phyloP scores from a whole-genome alignment of 805 yeast species.

The Suhomyces sp. region DNA sequence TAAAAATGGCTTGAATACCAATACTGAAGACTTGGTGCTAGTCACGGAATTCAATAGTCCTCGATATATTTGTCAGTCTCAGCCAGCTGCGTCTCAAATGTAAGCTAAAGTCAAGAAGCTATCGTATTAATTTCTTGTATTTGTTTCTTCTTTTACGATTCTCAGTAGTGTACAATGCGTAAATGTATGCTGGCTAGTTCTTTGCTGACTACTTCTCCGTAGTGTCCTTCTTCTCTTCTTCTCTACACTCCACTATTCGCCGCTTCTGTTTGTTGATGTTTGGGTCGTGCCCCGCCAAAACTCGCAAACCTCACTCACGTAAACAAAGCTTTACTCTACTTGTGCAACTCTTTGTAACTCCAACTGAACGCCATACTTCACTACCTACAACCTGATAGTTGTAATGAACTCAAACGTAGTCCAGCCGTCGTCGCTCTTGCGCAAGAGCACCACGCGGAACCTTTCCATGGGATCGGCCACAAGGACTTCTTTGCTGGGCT shows the following conservation, averaged over 20 bases:
- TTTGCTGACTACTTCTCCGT: neutral
- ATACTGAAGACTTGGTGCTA: neutral
- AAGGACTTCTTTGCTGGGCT: slow-evolving; percentile 17
- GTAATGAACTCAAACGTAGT: slow-evolving; percentile 5
- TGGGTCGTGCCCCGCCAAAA: slow-evolving; percentile 6
- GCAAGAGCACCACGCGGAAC: slow-evolving; percentile 15
- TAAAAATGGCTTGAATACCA: neutral
- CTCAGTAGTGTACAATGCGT: neutral
- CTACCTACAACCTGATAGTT: neutral
- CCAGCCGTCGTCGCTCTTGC: slow-evolving; percentile 9
- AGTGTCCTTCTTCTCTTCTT: neutral
- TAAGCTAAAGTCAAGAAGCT: neutral
- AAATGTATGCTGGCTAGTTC: neutral
- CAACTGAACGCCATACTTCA: neutral
- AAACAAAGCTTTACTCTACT: neutral
- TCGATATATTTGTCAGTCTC: neutral
- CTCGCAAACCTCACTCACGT: neutral
- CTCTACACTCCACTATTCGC: neutral
- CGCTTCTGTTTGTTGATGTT: slow-evolving; percentile 1
- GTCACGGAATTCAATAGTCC: neutral
- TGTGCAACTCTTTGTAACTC: neutral
- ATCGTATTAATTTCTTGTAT: neutral
- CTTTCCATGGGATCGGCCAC: slow-evolving; percentile 22
- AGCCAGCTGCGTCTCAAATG: neutral
- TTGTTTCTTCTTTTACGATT: no score